Base-by-base conservation (phyloP, 768 basidiomycete genomes). In the Macrolepiota dolichaula region DNA sequence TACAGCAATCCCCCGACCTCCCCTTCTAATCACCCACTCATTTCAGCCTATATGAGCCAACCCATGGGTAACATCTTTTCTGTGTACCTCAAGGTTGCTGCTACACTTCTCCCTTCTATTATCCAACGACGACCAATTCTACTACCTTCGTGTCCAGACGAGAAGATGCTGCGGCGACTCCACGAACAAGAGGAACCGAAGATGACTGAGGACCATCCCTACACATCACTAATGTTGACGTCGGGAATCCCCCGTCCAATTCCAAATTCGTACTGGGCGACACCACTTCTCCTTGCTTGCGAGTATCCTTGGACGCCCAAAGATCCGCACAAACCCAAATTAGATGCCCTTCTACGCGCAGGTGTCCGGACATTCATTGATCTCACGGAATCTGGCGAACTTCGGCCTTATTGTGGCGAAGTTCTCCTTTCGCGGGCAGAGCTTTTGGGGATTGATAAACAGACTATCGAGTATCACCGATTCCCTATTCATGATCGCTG, bases 231-330 rank as follows among this genome's bases (percentile, higher is more conserved):
- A 17, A 49, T 66, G 3, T 56, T 64, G 17, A 64, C 69, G 3
- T 63, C 62, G 35, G 38, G 55, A 57, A 66, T 68, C 51, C 68
- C 76, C 2, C 84, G 87, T 0, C 90, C 90, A 29, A 85, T 92
- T 68, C 88, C 88, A n/a, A 92, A 92, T 73, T 89, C 87, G 0
- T 92, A 92, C 76, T 92, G 91, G 91, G 90, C 89, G 0, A 91
- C 89, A 0, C 79, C 85, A 0, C 73, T 78, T 11, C 81, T 92
- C 37, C 79, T 91, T 57, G 91, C 90, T 0, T 91, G 89, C 81
- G 91, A 92, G 68, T 92, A 91, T 71, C 90, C 90, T 1, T 92
- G 87, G 85, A 75, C 83, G 17, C 88, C 87, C 3, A 81, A 79
- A 62, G 77, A 81, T 71, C 74, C 79, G 7, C 71, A 77, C 62